phyloP scores from a whole-genome alignment of 2,329 filamentous ascomycete genomes.

The Passalora sequoiae region DNA sequence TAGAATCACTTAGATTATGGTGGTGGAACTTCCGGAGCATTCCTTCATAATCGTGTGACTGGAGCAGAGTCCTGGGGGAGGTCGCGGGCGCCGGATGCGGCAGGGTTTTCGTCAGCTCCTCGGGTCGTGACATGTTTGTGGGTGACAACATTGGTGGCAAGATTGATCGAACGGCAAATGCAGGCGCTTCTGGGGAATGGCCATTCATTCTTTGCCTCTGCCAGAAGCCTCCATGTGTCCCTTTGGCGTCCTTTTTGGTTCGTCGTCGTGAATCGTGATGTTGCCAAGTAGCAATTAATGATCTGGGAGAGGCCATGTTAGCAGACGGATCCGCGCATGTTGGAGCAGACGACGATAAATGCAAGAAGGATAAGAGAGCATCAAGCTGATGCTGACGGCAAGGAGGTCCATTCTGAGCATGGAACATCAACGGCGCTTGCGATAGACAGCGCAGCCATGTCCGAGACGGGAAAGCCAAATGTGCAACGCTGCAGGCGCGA shows the following conservation, averaged over 20 bases:
- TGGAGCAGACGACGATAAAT: too few species aligned
- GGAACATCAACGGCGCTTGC: conserved; percentile 30
- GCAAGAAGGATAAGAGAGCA: too few species aligned
- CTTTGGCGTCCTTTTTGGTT: conserved; percentile 11
- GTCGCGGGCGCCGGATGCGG: conserved; percentile 18
- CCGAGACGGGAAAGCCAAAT: conserved; percentile 13
- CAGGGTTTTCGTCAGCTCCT: conserved; percentile 24
- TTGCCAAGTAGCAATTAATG: conserved; percentile 27
- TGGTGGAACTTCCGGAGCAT: conserved; percentile 49
- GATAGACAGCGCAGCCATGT: conserved; percentile 14
- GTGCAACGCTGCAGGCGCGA: conserved; percentile 14
- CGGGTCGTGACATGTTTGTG: conserved; percentile 25
- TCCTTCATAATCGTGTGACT: conserved; percentile 25
- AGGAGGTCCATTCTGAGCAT: too few species aligned
- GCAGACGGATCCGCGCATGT: too few species aligned
- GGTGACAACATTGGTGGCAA: conserved; percentile 16
- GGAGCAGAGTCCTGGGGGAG: conserved; percentile 10
- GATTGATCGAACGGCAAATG: conserved; percentile 16
- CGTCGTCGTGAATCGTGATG: conserved; percentile 13
- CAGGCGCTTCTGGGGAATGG: conserved; percentile 17
- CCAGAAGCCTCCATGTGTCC: conserved; percentile 27
- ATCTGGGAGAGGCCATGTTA: conserved; percentile 29
- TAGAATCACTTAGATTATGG: conserved; percentile 72
- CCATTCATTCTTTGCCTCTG: conserved; percentile 26
- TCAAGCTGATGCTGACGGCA: too few species aligned